These are phyloP conservation scores for Physocladia obscura DNA, from an alignment of 192 early-diverging fungal species.

Conservation along the genomic window DNA sequence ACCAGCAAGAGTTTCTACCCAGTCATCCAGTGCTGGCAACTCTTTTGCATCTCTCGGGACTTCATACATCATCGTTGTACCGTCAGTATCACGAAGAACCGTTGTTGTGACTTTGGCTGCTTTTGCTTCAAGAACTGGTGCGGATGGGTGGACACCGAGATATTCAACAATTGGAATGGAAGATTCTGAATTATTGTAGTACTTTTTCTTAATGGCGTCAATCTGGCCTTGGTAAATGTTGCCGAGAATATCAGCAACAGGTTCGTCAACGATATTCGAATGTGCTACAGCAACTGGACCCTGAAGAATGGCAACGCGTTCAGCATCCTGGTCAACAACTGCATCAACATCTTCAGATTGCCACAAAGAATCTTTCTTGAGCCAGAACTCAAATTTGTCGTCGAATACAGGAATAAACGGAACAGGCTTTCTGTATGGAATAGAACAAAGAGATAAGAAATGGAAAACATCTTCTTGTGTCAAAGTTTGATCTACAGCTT, in stretches of 20 bases:
- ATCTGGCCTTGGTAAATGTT: constrained; percentile 81
- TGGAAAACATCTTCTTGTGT: constrained; percentile 83
- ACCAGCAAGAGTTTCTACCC: constrained; percentile 77
- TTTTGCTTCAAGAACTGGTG: constrained; percentile 31
- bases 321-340: constrained; percentile 79
- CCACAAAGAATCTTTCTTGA: constrained; percentile 90
- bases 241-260: constrained; percentile 85
- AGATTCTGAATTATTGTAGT: constrained; percentile 64
- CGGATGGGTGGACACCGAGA: constrained; percentile 53
- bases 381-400: constrained; percentile 83
- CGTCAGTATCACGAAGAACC: constrained; percentile 40
- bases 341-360: constrained; percentile 84
- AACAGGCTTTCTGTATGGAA: constrained; percentile 82
- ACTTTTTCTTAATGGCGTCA: constrained; percentile 64
- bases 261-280: constrained; percentile 73
- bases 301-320: constrained; percentile 82
- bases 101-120: constrained; percentile 45
- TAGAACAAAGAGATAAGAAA: constrained; percentile 72
- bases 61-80: constrained; percentile 54
- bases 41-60: constrained; percentile 51
- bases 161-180: constrained; percentile 79
- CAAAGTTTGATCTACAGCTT: constrained; percentile 68
- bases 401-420: constrained; percentile 87
- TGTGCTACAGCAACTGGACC: constrained; percentile 82
- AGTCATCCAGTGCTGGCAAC: constrained; percentile 59